These are phyloP conservation scores for Pisolithus albus DNA, from an alignment of 768 basidiomycete species.

Conservation along the genomic window DNA sequence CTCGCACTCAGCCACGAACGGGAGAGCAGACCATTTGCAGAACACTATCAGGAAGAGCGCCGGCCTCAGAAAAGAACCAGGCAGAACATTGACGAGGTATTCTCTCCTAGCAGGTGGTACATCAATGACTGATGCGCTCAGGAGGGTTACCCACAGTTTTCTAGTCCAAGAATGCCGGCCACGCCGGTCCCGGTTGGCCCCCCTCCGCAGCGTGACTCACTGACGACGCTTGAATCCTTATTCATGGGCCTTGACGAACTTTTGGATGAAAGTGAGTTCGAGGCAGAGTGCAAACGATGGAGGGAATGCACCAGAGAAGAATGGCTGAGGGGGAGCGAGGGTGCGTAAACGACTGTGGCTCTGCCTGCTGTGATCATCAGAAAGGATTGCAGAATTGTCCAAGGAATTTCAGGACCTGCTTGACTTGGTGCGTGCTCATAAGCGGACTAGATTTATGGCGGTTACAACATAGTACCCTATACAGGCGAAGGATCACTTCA, in stretches of 20 bases:
- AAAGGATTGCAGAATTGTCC: constrained; percentile 12
- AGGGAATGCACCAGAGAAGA: constrained; percentile 23
- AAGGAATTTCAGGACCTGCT: constrained; percentile 14
- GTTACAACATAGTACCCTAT: neutral
- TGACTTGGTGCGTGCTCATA: constrained; percentile 13
- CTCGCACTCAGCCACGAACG: constrained; percentile 12
- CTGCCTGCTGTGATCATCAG: neutral
- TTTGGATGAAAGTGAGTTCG: constrained; percentile 17
- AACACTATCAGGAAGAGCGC: constrained; percentile 4
- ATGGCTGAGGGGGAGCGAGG: constrained; percentile 25
- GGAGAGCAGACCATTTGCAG: constrained; percentile 2
- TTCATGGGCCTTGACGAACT: constrained; percentile 16
- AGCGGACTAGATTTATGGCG: neutral
- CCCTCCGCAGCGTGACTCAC: constrained; percentile 5
- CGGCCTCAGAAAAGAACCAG: constrained; percentile 13
- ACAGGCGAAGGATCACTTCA: constrained; percentile 25
- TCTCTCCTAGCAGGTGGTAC: neutral
- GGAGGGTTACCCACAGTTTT: constrained; percentile 18
- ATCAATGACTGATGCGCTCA: neutral
- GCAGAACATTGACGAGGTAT: constrained; percentile 14
- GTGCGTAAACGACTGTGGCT: constrained; percentile 9
- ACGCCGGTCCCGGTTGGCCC: constrained; percentile 7
- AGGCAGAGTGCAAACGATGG: constrained; percentile 21
- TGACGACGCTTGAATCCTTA: constrained; percentile 9
- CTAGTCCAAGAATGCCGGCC: constrained; percentile 14